Conservation (phyloP, 257 asterid species). For the Nemophila menziesii region DNA sequence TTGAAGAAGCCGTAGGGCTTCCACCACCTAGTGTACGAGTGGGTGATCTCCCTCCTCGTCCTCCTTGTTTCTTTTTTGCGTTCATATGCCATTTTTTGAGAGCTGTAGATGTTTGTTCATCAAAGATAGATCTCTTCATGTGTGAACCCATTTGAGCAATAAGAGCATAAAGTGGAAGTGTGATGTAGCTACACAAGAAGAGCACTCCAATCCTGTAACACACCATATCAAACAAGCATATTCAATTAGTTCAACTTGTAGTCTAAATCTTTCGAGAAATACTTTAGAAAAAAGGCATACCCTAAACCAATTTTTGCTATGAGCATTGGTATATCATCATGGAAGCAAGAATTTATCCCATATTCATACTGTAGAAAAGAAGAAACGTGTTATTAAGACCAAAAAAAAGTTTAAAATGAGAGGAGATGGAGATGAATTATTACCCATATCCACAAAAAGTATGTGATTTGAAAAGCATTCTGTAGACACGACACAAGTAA, state of each 20-base stretch:
- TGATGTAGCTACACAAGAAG: slow-evolving; percentile 2
- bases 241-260: background rate
- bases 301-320: slow-evolving; percentile 1
- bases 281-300: background rate
- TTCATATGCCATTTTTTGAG: slow-evolving; percentile 87
- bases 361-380: slow-evolving; percentile 15
- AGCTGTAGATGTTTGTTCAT: slow-evolving; percentile 84
- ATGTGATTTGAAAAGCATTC: slow-evolving; percentile 27
- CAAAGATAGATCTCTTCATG: slow-evolving; percentile 79
- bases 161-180: slow-evolving; percentile 4
- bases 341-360: slow-evolving; percentile 14
- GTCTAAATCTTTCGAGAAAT: no score
- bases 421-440: slow-evolving; percentile 2
- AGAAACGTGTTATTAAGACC: background rate
- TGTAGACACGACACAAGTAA: slow-evolving; percentile 10
- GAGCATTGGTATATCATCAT: slow-evolving; percentile 1
- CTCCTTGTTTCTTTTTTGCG: slow-evolving; percentile 59
- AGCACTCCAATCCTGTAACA: slow-evolving; percentile 3
- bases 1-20: slow-evolving; percentile 48
- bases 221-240: background rate
- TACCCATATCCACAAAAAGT: slow-evolving; percentile 25
- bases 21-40: slow-evolving; percentile 41
- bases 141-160: slow-evolving; percentile 48
- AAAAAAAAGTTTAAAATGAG: background rate
- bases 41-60: slow-evolving; percentile 43